Percentiles rank a stretch among this genome's conserved stretches.
These are phyloP conservation scores for Myxozyma mucilagina DNA, from an alignment of 805 yeast genomes.

Conservation along the genomic window DNA sequence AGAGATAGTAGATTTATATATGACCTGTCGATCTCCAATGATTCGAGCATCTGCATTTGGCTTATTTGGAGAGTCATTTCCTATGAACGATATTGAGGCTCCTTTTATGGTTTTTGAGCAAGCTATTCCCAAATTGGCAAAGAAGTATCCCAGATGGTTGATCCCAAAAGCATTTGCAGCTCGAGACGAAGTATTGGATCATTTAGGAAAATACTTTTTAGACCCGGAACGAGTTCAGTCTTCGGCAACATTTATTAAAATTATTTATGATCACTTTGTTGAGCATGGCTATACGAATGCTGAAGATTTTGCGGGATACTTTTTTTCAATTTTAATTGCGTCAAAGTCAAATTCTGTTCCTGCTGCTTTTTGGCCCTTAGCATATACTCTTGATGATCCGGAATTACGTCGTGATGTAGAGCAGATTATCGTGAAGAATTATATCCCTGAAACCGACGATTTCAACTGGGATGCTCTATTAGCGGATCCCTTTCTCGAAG, in stretches of 20 bases:
- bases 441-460: neutral
- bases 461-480: slow-evolving; percentile 15
- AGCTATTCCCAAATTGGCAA: slow-evolving; percentile 12
- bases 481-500: slow-evolving; percentile 5
- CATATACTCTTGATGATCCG: neutral
- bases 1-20: slow-evolving; percentile 3
- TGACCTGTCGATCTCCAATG: neutral
- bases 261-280: neutral
- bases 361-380: slow-evolving; percentile 19
- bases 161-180: slow-evolving; percentile 9
- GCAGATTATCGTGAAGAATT: slow-evolving; percentile 2
- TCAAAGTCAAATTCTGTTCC: slow-evolving; percentile 20
- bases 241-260: slow-evolving; percentile 2
- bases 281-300: neutral
- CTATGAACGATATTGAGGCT: slow-evolving; percentile 4
- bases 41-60: slow-evolving; percentile 12
- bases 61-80: slow-evolving; percentile 23
- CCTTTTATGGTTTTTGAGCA: slow-evolving; percentile 18
- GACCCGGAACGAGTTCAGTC: neutral
- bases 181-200: slow-evolving; percentile 14
- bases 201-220: slow-evolving; percentile 9
- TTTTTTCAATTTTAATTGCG: slow-evolving; percentile 20
- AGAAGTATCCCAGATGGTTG: slow-evolving; percentile 11
- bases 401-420: slow-evolving; percentile 4
- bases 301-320: slow-evolving; percentile 13